These are phyloP conservation scores for Curvularia hawaiiensis DNA, from an alignment of 2,329 filamentous ascomycete genomes.

Conservation along the genomic window DNA sequence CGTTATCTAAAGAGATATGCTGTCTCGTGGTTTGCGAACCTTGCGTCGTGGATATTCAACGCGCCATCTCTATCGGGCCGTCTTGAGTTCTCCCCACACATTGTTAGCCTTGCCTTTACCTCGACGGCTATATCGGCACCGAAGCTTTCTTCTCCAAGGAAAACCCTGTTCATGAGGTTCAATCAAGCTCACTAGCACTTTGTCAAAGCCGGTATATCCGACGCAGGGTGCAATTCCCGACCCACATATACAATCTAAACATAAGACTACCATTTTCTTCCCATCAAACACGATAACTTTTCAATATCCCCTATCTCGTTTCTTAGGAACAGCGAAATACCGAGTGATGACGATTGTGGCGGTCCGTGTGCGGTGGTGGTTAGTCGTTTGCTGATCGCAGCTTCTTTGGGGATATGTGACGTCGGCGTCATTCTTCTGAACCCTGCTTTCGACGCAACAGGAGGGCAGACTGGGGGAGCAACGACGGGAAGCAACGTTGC, in stretches of 20 bases:
- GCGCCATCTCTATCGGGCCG: not conserved
- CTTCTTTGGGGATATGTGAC: slow-evolving; percentile 18
- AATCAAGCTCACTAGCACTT: slow-evolving; percentile 30
- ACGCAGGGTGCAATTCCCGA: slow-evolving; percentile 7
- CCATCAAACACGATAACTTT: not conserved
- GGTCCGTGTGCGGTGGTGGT: slow-evolving; percentile 3
- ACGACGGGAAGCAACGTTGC: slow-evolving; percentile 1
- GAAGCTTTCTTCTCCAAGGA: not conserved
- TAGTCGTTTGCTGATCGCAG: slow-evolving; percentile 13
- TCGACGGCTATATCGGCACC: slow-evolving; percentile 5
- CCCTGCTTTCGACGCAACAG: slow-evolving; percentile 6
- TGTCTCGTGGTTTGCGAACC: not conserved
- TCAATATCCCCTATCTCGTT: not conserved
- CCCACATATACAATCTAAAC: slow-evolving; percentile 20
- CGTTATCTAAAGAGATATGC: not conserved
- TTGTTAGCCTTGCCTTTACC: not conserved
- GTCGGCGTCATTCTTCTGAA: slow-evolving; percentile 17
- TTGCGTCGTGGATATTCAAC: not conserved
- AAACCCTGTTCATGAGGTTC: slow-evolving; percentile 11
- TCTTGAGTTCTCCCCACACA: not conserved
- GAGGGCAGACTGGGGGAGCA: not conserved
- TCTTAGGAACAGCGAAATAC: not conserved
- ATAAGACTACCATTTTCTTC: not conserved
- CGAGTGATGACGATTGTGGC: slow-evolving; percentile 13
- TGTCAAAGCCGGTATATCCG: slow-evolving; percentile 12